Conservation (phyloP, 2,329 filamentous ascomycete genomes). For the Plectosphaerella cucumerina region DNA sequence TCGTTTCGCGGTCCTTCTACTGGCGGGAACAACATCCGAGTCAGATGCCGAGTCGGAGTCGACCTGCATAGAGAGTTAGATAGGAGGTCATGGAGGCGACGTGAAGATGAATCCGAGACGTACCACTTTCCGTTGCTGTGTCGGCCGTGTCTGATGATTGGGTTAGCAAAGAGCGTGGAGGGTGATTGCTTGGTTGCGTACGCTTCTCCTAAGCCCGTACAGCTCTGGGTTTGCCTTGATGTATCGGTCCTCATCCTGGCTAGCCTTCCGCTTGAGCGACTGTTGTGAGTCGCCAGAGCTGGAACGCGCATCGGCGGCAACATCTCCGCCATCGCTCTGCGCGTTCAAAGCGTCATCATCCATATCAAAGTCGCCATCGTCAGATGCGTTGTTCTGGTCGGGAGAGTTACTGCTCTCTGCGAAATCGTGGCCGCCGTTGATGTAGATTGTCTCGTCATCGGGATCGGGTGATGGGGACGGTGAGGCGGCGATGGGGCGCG, state of each 20-base stretch:
- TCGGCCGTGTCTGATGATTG: constrained; percentile 45
- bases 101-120: constrained; percentile 18
- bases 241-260: constrained; percentile 70
- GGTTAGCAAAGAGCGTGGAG: not conserved
- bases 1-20: constrained; percentile 60
- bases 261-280: constrained; percentile 70
- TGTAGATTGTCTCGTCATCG: constrained; percentile 35
- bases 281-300: constrained; percentile 71
- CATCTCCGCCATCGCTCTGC: constrained; percentile 44
- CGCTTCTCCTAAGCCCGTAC: constrained; percentile 90
- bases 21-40: constrained; percentile 61
- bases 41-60: constrained; percentile 68
- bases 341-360: constrained; percentile 44
- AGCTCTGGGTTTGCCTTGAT: constrained; percentile 91
- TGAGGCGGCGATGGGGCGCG: constrained; percentile 33
- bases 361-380: constrained; percentile 74
- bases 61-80: constrained; percentile 27
- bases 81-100: not conserved
- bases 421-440: constrained; percentile 32
- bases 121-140: constrained; percentile 55
- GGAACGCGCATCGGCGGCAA: constrained; percentile 50
- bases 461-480: constrained; percentile 36
- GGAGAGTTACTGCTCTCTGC: constrained; percentile 45
- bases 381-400: constrained; percentile 49
- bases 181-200: constrained; percentile 41